Evolutionary conservation across 2,329 filamentous ascomycete species (phyloP).

Genomic region (Arthrobotrys megalospora): DNA sequence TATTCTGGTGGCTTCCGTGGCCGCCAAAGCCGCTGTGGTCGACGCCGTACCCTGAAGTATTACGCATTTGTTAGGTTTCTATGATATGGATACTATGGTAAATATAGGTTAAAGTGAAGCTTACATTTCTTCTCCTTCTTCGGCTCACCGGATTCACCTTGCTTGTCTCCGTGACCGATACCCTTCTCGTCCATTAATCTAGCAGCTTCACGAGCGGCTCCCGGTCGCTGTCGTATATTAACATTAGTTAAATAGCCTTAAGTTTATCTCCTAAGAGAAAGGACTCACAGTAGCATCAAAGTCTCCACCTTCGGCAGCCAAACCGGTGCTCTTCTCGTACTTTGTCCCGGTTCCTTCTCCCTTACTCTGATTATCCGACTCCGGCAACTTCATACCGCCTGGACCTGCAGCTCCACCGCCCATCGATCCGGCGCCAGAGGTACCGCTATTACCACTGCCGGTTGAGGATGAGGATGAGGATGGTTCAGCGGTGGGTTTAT

Average conservation of each 20-base stretch:
- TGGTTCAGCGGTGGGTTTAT: slow-evolving; percentile 65
- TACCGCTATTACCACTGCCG: slow-evolving; percentile 35
- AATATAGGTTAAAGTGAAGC: not conserved
- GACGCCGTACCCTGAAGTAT: slow-evolving; percentile 51
- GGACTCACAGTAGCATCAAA: slow-evolving; percentile 73
- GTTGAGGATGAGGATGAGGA: slow-evolving; percentile 63
- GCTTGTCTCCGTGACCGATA: slow-evolving; percentile 66
- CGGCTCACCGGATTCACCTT: slow-evolving; percentile 61
- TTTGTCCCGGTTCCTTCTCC: slow-evolving; percentile 73
- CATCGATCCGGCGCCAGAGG: slow-evolving; percentile 56
- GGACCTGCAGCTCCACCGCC: slow-evolving; percentile 65
- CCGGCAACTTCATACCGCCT: slow-evolving; percentile 63
- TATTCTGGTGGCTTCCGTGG: slow-evolving; percentile 56
- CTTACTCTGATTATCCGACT: slow-evolving; percentile 65
- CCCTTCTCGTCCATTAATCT: slow-evolving; percentile 73
- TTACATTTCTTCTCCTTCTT: slow-evolving; percentile 57
- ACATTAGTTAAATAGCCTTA: not conserved
- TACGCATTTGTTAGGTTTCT: slow-evolving; percentile 49
- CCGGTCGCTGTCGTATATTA: slow-evolving; percentile 69
- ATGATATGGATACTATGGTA: not conserved
- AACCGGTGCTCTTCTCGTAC: slow-evolving; percentile 74
- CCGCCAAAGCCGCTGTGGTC: slow-evolving; percentile 56
- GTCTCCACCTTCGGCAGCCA: slow-evolving; percentile 77
- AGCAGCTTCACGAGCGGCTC: slow-evolving; percentile 78
- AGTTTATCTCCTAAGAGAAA: not conserved